Base-by-base conservation (phyloP, 2,329 filamentous ascomycete species). In the Tolypocladium ophioglossoides region DNA sequence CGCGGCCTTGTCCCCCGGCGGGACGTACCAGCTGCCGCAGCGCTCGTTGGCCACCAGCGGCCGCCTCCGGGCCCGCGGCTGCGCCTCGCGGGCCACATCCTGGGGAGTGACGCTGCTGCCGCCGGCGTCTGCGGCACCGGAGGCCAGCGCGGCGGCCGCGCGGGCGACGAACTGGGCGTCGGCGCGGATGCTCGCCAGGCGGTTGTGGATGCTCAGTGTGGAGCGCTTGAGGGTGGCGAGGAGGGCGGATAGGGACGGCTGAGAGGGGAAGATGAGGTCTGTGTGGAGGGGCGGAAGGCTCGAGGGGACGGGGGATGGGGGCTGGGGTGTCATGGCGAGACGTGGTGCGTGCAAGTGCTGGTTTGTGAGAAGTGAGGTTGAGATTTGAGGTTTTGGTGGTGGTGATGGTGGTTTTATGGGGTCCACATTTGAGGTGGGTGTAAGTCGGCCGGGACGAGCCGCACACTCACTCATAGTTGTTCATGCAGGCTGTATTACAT, bases 11-110 rank as follows among this genome's bases (percentile, higher is more conserved):
- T 64, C 64, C 9, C 69, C 69, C 0, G 85, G 85, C 37, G 76
- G 72, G 30, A 97, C 87, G 68, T 97, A 97, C 94, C 94, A 99
- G 70, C 89, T 92, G 0, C 94, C 94, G 68, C 94, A 97, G 56
- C 94, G 82, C 74, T 97, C 91, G 66, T 99, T 99, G 34, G 92
- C 91, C 16, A 97, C 76, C 1, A 97, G 74, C 0, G 91, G 90
- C 1, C 92, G 74, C 3, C 63, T 30, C 35, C 11, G 40, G 24
- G 41, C 24, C 41, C 7, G 24, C 55, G 55, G 3, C 40, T 22
- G 11, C 6, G 51, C 38, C 14, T n/a, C 34, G 16, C 39, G 27
- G 37, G 41, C 4, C n/a, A 24, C 40, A 7, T 40, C 18, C 4
- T 32, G 22, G 6, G 18, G 7, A 4, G 2, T 9, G 18, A 7